Conservation (phyloP, 2,329 filamentous ascomycete genomes). For the Aspergillus brasiliensis region DNA sequence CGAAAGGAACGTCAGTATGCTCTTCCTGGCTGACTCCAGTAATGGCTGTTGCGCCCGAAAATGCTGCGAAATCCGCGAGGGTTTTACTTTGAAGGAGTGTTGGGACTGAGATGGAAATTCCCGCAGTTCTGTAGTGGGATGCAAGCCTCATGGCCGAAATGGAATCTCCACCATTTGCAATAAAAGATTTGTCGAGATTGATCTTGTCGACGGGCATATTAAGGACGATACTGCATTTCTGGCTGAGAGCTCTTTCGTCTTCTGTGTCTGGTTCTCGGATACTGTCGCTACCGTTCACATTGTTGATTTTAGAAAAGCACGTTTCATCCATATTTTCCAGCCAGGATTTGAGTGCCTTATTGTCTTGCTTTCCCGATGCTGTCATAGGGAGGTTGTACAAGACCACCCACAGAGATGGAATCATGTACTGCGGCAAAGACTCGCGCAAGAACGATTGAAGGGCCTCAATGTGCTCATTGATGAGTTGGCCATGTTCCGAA, state of each 20-base stretch:
- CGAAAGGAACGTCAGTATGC: slow-evolving; percentile 12
- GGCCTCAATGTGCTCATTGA: neutral
- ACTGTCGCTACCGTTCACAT: too few species aligned
- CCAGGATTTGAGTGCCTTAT: slow-evolving; percentile 10
- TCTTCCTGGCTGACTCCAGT: slow-evolving; percentile 3
- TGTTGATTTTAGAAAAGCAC: neutral
- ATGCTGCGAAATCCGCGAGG: neutral
- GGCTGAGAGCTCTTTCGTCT: neutral
- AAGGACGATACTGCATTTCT: neutral
- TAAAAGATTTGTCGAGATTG: neutral
- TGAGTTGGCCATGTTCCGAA: neutral
- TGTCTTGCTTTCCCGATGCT: neutral
- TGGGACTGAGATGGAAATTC: neutral
- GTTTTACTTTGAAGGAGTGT: neutral
- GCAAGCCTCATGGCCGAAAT: neutral
- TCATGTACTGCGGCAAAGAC: neutral
- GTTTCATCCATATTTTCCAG: neutral
- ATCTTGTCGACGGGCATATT: neutral
- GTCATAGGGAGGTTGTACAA: neutral
- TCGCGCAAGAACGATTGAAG: neutral
- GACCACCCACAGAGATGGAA: neutral
- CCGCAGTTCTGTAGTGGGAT: neutral
- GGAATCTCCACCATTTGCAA: neutral
- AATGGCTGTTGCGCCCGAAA: neutral
- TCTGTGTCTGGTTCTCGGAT: too few species aligned